Evolutionary conservation across 306 rosid species (phyloP).

Genomic region (Dalbergia cultrata): DNA sequence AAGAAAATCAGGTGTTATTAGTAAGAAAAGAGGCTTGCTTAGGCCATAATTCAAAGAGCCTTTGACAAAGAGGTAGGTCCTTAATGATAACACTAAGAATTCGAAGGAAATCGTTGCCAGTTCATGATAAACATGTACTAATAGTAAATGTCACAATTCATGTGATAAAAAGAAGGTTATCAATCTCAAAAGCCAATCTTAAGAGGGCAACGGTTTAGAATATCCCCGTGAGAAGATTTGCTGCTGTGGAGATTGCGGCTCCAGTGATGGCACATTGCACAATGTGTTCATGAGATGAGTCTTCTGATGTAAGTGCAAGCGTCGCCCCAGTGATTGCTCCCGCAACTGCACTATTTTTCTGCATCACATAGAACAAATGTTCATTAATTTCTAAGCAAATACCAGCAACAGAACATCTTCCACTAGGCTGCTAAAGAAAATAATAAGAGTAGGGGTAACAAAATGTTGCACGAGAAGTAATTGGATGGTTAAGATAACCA

Average conservation of each 20-base stretch:
- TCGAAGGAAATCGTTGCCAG: conserved; percentile 14
- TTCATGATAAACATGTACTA: conserved; percentile 25
- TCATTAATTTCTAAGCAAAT: background rate
- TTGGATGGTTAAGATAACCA: background rate
- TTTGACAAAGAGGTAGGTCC: background rate
- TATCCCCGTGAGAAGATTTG: conserved; percentile 76
- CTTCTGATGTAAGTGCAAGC: conserved; percentile 72
- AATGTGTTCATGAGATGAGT: conserved; percentile 78
- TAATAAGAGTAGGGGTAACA: background rate
- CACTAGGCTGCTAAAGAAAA: background rate
- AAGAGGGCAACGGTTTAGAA: conserved; percentile 51
- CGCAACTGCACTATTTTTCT: conserved; percentile 92
- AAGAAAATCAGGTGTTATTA: background rate
- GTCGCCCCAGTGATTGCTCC: conserved; percentile 88
- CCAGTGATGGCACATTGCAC: conserved; percentile 90
- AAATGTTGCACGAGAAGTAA: background rate
- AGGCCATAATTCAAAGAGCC: background rate
- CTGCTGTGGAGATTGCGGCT: conserved; percentile 87
- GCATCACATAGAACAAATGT: conserved; percentile 47
- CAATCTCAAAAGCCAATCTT: background rate
- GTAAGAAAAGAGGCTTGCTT: background rate
- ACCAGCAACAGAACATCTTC: background rate
- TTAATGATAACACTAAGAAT: conserved; percentile 6
- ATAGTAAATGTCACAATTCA: conserved; percentile 13
- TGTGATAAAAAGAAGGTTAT: background rate